Conservation (phyloP, 164 flowering plant species). For the Vitis labrusca region DNA sequence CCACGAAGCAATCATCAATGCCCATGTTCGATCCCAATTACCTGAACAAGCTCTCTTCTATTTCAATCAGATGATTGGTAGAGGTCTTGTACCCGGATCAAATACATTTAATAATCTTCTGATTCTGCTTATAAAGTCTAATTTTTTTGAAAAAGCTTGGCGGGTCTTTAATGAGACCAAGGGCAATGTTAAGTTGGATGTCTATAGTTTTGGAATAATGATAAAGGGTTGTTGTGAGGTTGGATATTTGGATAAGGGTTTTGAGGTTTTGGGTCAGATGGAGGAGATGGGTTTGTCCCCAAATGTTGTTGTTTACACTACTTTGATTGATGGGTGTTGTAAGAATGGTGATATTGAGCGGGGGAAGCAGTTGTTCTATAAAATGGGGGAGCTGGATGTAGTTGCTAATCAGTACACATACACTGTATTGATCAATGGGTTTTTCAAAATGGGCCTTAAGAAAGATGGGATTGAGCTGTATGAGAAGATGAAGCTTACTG, state of each 20-base stretch:
- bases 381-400: constrained; percentile 57
- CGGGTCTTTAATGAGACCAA: constrained; percentile 32
- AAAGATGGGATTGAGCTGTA: constrained; percentile 64
- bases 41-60: constrained; percentile 37
- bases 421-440: constrained; percentile 66
- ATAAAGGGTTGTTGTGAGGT: constrained; percentile 58
- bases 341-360: constrained; percentile 45
- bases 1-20: constrained; percentile 40
- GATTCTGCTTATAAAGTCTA: constrained; percentile 29
- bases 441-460: constrained; percentile 53
- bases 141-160: constrained; percentile 42
- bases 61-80: constrained; percentile 42
- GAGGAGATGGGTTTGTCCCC: constrained; percentile 39
- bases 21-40: constrained; percentile 35
- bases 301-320: constrained; percentile 63
- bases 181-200: constrained; percentile 36
- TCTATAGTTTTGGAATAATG: constrained; percentile 66
- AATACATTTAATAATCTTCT: constrained; percentile 46
- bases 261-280: constrained; percentile 41
- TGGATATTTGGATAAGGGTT: constrained; percentile 49
- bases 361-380: constrained; percentile 48
- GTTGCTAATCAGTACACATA: constrained; percentile 66
- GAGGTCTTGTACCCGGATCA: constrained; percentile 35
- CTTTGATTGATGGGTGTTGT: constrained; percentile 77
- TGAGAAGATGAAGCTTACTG: constrained; percentile 59